Evolutionary conservation across 2,329 filamentous ascomycete species (phyloP).

Genomic region (Bipolaris gigantea): DNA sequence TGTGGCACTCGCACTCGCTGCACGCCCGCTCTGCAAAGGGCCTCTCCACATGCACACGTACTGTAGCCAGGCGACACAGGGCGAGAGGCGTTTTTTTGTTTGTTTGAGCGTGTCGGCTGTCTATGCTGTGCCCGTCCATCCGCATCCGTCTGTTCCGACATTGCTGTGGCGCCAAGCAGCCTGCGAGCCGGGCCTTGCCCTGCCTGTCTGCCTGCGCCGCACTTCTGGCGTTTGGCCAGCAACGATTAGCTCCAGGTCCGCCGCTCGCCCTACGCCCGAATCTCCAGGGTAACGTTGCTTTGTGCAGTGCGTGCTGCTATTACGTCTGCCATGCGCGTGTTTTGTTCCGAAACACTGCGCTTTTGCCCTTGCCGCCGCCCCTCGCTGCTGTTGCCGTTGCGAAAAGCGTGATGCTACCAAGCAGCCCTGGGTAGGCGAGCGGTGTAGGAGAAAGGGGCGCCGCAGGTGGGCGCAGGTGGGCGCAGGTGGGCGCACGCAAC

Average conservation of each 20-base stretch:
- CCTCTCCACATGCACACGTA: neutral
- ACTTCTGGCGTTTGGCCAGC: slow-evolving; percentile 5
- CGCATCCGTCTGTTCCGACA: neutral
- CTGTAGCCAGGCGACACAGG: neutral
- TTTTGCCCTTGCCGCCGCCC: too few relatives aligned
- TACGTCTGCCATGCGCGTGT: slow-evolving; percentile 4
- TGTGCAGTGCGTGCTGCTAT: too few relatives aligned
- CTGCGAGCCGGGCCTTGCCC: slow-evolving; percentile 8
- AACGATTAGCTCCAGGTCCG: slow-evolving; percentile 5
- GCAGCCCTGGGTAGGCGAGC: neutral
- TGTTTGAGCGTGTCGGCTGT: neutral
- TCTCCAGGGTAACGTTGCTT: slow-evolving; percentile 12
- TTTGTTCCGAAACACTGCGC: neutral
- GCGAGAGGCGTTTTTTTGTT: slow-evolving; percentile 8
- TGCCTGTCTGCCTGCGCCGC: slow-evolving; percentile 6
- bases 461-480: neutral
- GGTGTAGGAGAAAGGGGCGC: neutral
- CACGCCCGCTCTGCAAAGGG: slow-evolving; percentile 3
- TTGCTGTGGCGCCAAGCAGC: slow-evolving; percentile 2
- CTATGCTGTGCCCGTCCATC: neutral
- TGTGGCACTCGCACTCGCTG: slow-evolving; percentile 14
- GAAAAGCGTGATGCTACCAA: too few relatives aligned
- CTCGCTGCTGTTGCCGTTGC: too few relatives aligned
- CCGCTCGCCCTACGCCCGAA: slow-evolving; percentile 8
- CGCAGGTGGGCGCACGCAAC: neutral